A percentile compares a stretch with the other conserved stretches of the same genome.
Evolutionary conservation across 129 eudicot genomes (phyloP).

Genomic region (Logfia minima): DNA sequence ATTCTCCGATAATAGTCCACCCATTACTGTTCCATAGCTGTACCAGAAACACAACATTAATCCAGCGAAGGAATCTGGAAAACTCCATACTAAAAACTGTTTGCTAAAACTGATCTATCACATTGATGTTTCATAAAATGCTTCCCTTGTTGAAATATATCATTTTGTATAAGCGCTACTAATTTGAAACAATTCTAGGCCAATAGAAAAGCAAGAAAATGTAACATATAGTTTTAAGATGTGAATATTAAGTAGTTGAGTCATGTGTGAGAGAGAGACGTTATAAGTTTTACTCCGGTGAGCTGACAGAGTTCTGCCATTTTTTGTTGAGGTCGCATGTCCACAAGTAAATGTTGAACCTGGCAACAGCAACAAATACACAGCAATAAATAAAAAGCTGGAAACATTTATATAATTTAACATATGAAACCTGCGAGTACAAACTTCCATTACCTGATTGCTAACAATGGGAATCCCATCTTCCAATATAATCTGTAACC

Average conservation of each 20-base stretch:
- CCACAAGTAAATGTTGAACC: conserved; percentile 97
- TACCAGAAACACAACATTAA: conserved; percentile 16
- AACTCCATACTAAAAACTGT: neutral
- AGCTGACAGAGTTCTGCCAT: conserved; percentile 98
- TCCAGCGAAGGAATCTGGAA: neutral
- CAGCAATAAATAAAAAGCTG: neutral
- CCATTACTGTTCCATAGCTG: conserved; percentile 99
- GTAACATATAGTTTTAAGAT: neutral
- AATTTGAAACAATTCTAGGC: neutral
- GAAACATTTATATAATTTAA: neutral
- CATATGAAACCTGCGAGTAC: neutral
- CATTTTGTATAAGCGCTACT: too few species aligned
- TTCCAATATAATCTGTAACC: conserved; percentile 77
- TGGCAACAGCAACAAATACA: conserved; percentile 24
- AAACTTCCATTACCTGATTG: conserved; percentile 61
- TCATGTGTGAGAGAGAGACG: conserved; percentile 62
- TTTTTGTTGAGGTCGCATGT: conserved; percentile 99
- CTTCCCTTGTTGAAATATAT: too few species aligned
- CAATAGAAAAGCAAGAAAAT: neutral
- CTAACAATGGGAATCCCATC: conserved; percentile 89
- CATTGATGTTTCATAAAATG: too few species aligned
- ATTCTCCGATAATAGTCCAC: conserved; percentile 87
- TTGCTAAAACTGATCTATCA: neutral
- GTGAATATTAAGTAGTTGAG: neutral
- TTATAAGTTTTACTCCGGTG: conserved; percentile 89